Evolutionary conservation across 805 yeast genomes (phyloP).

Genomic region (Candida boidinii): DNA sequence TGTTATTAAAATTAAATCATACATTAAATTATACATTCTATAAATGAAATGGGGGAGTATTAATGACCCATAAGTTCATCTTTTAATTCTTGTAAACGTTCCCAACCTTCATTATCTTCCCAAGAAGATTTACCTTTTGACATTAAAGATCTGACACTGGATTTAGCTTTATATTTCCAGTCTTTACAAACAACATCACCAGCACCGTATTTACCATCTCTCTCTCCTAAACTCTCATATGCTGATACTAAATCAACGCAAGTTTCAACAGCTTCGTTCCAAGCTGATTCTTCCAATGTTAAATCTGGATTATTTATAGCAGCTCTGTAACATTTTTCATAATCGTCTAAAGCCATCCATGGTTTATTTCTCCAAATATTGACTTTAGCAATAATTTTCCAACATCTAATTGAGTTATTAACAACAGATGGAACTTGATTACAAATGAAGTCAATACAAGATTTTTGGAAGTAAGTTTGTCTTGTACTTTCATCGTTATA

Average conservation of each 20-base stretch:
- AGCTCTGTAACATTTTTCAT: constrained; percentile 82
- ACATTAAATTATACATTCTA: too few species aligned
- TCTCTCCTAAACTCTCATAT: constrained; percentile 79
- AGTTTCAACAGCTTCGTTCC: constrained; percentile 75
- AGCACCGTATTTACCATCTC: constrained; percentile 70
- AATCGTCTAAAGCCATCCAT: constrained; percentile 79
- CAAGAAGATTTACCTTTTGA: constrained; percentile 72
- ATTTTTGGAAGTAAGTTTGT: constrained; percentile 53
- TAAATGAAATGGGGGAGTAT: too few species aligned
- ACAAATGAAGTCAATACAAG: constrained; percentile 67
- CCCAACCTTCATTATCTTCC: constrained; percentile 79
- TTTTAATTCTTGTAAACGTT: constrained; percentile 45
- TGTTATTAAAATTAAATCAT: background rate
- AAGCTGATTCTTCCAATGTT: constrained; percentile 47
- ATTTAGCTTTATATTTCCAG: constrained; percentile 80
- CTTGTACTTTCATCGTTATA: constrained; percentile 24
- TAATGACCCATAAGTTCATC: constrained; percentile 25
- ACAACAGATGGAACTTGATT: constrained; percentile 59
- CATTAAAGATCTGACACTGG: constrained; percentile 64
- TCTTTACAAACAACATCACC: constrained; percentile 84
- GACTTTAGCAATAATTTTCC: constrained; percentile 81
- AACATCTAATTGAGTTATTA: constrained; percentile 57
- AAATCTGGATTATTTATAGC: constrained; percentile 56
- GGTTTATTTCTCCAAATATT: constrained; percentile 83
- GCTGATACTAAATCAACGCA: constrained; percentile 78